Base-by-base conservation (phyloP, 2,329 filamentous ascomycete genomes). In the Ophiostoma angusticollis region DNA sequence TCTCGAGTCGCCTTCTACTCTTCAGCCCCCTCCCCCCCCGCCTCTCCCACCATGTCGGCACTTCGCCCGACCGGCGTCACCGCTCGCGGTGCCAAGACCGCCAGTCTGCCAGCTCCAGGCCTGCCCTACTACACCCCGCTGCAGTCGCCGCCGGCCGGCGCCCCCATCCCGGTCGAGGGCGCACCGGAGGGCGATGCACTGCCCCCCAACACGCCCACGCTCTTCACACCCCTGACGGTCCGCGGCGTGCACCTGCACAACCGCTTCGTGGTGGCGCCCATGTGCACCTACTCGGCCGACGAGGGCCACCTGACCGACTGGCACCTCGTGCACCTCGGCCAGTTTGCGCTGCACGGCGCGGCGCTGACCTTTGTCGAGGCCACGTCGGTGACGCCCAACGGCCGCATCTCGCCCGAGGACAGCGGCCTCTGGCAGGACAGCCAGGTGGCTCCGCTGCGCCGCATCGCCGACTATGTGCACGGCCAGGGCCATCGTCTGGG, bases 321-420 rank as follows among this genome's bases (percentile, higher is more conserved):
- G 72, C 85, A 94, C 57, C 64, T 89, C 35, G 77, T 85, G 13
- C 86, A 93, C 53, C 67, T 89, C 19, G 84, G 85, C 41, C 78
- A 84, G 44, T 86, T 86, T 49, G 71, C 84, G 17, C 67, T 80
- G 42, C 75, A 80, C 40, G 87, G 87, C 11, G 78, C 82, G 0
- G 81, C 74, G 2, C 64, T 93, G 14, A 64, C 80, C 35, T 73
- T 86, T 43, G 67, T 87, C 41, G 87, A 94, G 62, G 84, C 86
- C 19, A 86, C 83, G 1, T 67, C 77, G 23, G 81, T 93, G 0
- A 65, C 73, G 9, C 61, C 83, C 6, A 76, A 87, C 49, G 86
- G 86, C 21, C 74, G 87, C 40, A 93, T 93, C 63, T 81, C 82
- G 1, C 84, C 85, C 1, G 68, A 87, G 55, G 83, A 89, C 55